Evolutionary conservation across 2,329 filamentous ascomycete species (phyloP).

Genomic region (Ophiocordyceps camponoti-floridani): DNA sequence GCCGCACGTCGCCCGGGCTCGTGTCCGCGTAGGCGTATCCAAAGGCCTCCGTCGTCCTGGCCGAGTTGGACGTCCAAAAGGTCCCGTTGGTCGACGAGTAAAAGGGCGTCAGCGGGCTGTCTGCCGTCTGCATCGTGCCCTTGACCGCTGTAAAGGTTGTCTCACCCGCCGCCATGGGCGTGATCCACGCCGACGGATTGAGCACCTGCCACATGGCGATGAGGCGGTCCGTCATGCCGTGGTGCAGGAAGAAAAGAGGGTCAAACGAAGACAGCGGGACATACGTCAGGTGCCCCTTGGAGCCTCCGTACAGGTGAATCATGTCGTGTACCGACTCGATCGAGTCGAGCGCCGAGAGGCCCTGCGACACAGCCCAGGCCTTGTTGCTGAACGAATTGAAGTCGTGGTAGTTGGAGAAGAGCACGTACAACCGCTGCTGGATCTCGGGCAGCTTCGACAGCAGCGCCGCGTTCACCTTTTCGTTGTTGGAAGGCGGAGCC

Average conservation of each 20-base stretch:
- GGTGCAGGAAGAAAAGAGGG: constrained; percentile 63
- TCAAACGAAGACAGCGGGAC: constrained; percentile 62
- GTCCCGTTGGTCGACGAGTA: constrained; percentile 34
- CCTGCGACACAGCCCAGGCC: constrained; percentile 32
- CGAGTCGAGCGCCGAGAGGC: constrained; percentile 38
- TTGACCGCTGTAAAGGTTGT: constrained; percentile 41
- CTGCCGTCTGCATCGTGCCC: constrained; percentile 33
- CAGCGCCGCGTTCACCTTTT: constrained; percentile 28
- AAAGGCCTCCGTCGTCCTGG: constrained; percentile 41
- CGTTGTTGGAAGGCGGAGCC: constrained; percentile 35
- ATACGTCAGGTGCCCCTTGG: constrained; percentile 50
- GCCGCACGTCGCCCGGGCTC: constrained; percentile 8
- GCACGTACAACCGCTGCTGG: constrained; percentile 45
- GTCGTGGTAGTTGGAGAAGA: constrained; percentile 49
- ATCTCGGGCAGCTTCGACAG: constrained; percentile 30
- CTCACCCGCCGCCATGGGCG: constrained; percentile 32
- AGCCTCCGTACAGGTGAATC: constrained; percentile 40
- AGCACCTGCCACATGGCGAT: constrained; percentile 64
- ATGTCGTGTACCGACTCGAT: constrained; percentile 47
- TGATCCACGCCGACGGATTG: constrained; percentile 49
- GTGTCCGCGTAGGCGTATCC: constrained; percentile 61
- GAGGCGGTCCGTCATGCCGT: constrained; percentile 56
- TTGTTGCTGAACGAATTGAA: constrained; percentile 55
- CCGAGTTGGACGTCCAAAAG: constrained; percentile 50
- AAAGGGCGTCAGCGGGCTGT: constrained; percentile 50